Percentiles rank a stretch among this genome's conserved stretches.
These are phyloP conservation scores for Sporothrix brunneoviolacea DNA, from an alignment of 2,329 filamentous ascomycete species.

Conservation along the genomic window DNA sequence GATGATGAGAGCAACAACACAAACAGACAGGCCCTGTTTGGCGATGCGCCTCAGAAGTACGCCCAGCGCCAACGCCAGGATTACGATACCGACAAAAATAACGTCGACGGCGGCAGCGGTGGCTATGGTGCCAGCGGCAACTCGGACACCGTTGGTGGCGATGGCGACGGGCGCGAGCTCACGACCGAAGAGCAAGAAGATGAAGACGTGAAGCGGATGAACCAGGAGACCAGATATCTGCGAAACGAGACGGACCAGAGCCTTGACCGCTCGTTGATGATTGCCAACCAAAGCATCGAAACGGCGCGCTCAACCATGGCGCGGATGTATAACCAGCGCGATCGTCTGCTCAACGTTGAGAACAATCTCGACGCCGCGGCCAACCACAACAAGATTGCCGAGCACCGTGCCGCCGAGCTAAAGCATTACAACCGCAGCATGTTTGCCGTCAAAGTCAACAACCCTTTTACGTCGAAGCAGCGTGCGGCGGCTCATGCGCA, in stretches of 20 bases:
- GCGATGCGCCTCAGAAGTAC: constrained; percentile 44
- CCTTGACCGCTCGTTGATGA: constrained; percentile 61
- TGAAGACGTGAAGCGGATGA: constrained; percentile 63
- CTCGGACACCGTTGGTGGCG: constrained; percentile 38
- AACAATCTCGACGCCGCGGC: constrained; percentile 72
- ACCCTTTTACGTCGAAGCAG: constrained; percentile 67
- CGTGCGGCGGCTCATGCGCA: constrained; percentile 60
- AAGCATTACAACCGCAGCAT: constrained; percentile 84
- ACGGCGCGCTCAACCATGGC: constrained; percentile 65
- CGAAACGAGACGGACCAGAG: constrained; percentile 57
- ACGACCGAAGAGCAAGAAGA: constrained; percentile 75
- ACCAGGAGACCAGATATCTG: constrained; percentile 66
- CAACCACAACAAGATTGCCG: constrained; percentile 68
- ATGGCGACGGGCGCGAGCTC: constrained; percentile 66
- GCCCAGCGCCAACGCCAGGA: constrained; percentile 25
- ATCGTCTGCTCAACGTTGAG: constrained; percentile 75
- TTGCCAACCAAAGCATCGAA: constrained; percentile 63
- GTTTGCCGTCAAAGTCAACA: constrained; percentile 75
- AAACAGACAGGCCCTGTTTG: constrained; percentile 58
- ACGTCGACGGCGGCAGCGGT: background rate
- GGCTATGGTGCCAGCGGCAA: constrained; percentile 1
- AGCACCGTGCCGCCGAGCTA: constrained; percentile 74
- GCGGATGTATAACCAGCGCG: constrained; percentile 69
- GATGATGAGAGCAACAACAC: constrained; percentile 38
- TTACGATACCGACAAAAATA: constrained; percentile 2